Base-by-base conservation (phyloP, 2,329 filamentous ascomycete genomes). In the Zasmidium angulare region DNA sequence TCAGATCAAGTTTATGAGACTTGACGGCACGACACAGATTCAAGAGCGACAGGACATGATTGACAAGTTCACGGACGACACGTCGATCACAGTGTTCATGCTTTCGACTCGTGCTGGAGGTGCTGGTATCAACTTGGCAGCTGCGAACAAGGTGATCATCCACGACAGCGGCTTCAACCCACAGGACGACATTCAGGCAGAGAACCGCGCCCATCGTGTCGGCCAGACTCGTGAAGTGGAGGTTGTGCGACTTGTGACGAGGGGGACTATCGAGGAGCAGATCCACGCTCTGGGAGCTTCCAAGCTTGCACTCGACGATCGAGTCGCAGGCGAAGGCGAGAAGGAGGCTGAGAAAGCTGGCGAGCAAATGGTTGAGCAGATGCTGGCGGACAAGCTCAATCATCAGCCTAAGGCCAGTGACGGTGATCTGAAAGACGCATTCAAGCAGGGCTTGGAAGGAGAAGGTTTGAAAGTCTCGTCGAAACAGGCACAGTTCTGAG, bases 161-260 rank as follows among this genome's bases (percentile, higher is more conserved):
- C 97, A 98, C 73, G 95, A 99, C 75, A 89, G 90, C 64, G 91
- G 88, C n/a, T 96, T 97, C 78, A 99, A 99, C 68, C 95, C 95
- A 0, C 95, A 99, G 72, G 93, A 98, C 67, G 95, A 99, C 72
- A 87, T 96, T n/a, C 95, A 99, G 74, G 95, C 95, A 0, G 95
- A 98, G 79, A 98, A 99, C 74, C 88, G 95, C 19, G 95, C 95
- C 0, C 95, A 99, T 76, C 89, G 95, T 14, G 90, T 99, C 9
- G 95, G 95, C 0, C 95, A 99, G 79, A 93, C 85, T 26, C 82
- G 90, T 17, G 89, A 93, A 36, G 95, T 99, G 1, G 93, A 99
- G 72, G 89, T 99, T 46, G 86, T 96, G 46, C 83, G 92, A 26
- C 82, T 99, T 1, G 89, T 99, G 55, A 90, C 90, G 0, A 84